Conservation (phyloP, 805 yeast species). For the Starmerella cellae region DNA sequence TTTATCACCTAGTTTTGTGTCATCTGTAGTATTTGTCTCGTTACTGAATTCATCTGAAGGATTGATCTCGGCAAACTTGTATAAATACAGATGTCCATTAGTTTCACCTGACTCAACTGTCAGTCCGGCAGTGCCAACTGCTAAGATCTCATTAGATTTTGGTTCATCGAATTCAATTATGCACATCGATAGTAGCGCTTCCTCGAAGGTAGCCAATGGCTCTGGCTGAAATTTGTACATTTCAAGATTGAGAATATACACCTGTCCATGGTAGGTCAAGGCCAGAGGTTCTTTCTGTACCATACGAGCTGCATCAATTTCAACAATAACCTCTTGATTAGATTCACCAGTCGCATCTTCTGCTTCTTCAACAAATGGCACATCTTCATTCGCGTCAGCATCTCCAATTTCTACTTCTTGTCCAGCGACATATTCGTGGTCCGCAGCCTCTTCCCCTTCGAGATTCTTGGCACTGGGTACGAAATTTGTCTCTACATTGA, state of each 20-base stretch:
- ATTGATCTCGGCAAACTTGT: constrained; percentile 10
- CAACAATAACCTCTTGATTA: neutral
- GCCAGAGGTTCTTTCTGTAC: neutral
- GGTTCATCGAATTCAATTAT: constrained; percentile 7
- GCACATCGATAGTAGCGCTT: constrained; percentile 10
- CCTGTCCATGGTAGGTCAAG: constrained; percentile 4
- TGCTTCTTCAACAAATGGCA: no score
- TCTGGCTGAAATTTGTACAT: constrained; percentile 3
- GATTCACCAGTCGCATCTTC: neutral
- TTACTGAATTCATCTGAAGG: neutral
- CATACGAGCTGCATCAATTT: neutral
- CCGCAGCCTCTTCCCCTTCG: neutral
- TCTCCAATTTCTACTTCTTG: neutral
- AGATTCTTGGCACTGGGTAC: neutral
- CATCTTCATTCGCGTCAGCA: neutral
- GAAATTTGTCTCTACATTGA: neutral
- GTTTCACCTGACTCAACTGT: constrained; percentile 72
- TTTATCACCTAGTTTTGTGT: neutral
- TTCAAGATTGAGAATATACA: constrained; percentile 5
- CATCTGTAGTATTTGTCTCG: neutral
- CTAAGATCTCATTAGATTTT: constrained; percentile 45
- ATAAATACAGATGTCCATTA: constrained; percentile 62
- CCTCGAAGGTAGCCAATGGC: constrained; percentile 5
- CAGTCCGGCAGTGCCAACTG: constrained; percentile 64
- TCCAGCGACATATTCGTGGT: neutral